Base-by-base conservation (phyloP, 371 early-diverging fungal species). In the Funneliformis caledonium region DNA sequence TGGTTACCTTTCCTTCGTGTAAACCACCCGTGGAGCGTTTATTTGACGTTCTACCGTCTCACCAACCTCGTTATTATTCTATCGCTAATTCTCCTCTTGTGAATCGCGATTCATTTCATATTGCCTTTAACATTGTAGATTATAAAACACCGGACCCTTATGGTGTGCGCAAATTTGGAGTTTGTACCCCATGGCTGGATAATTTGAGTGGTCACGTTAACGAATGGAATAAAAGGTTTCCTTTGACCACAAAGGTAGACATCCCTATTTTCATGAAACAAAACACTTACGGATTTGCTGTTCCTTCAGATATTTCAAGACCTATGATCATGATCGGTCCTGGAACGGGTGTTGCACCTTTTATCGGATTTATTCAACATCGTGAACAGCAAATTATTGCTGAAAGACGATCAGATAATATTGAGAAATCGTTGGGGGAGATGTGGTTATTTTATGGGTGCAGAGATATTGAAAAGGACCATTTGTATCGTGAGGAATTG, bases 311-410 rank as follows among this genome's bases (percentile, higher is more conserved):
- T 96, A 83, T 87, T 91, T 31, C 81, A 88, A 52, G 86, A 7
- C 98, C 98, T n/a, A 87, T 99, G 59, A 91, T 99, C 64, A 97
- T 99, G 97, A 87, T 99, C 43, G 98, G 99, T 4, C 98, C 99
- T 19, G 99, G 99, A 68, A 99, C 99, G 1, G 99, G 99, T 62
- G 96, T 99, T 33, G 99, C 99, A 12, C 99, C 99, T 19, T 98
- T 98, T 94, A 91, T 95, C 59, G 99, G 93, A 0, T 99, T 99
- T 86, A 85, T 97, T 4, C 92, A 93, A 80, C 98, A 99, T 82
- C 94, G 99, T 80, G 92, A 76, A 43, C 19, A 60, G 10, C 62
- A 76, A 61, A 45, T 62, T 11, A 26, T 59, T 22, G 10, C 19
- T 42, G 43, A 76, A 60, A 10, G 12, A 12, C 16, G 43, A 26